A percentile compares a stretch with the other conserved stretches of the same genome.
Evolutionary conservation across 192 early-diverging fungal genomes (phyloP).

Genomic region (Lobosporangium transversale): DNA sequence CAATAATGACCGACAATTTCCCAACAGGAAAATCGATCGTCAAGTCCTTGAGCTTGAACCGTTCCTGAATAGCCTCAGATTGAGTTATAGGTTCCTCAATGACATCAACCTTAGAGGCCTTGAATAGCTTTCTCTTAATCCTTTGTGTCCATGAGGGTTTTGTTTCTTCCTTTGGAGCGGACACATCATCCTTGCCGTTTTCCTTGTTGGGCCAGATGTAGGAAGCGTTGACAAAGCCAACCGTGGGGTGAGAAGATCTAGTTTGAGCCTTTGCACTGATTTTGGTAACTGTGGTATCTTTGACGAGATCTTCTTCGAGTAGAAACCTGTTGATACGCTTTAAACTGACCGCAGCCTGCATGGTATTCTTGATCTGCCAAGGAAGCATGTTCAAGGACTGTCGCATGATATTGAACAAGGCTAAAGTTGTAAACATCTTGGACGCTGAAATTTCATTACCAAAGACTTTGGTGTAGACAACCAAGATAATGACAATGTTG

Average conservation of each 20-base stretch:
- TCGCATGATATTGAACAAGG: slow-evolving; percentile 79
- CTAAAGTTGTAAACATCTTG: slow-evolving; percentile 73
- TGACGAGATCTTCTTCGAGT: slow-evolving; percentile 80
- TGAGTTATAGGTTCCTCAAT: slow-evolving; percentile 20
- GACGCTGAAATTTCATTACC: slow-evolving; percentile 69
- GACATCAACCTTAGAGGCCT: slow-evolving; percentile 2
- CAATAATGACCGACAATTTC: slow-evolving; percentile 81
- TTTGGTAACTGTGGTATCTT: slow-evolving; percentile 38
- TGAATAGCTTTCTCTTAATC: slow-evolving; percentile 30
- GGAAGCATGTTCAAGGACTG: slow-evolving; percentile 71
- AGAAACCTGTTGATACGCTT: slow-evolving; percentile 80
- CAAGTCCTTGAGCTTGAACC: slow-evolving; percentile 71
- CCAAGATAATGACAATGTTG: slow-evolving; percentile 69
- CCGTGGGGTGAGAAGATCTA: slow-evolving; percentile 60
- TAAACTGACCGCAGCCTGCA: slow-evolving; percentile 72
- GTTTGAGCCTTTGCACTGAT: slow-evolving; percentile 57
- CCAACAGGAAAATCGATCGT: slow-evolving; percentile 73
- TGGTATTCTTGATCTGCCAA: slow-evolving; percentile 63
- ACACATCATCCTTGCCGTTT: neutral
- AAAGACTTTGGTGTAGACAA: slow-evolving; percentile 67
- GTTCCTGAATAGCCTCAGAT: slow-evolving; percentile 13
- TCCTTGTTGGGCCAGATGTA: slow-evolving; percentile 51
- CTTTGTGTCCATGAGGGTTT: slow-evolving; percentile 20
- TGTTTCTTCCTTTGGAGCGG: slow-evolving; percentile 11
- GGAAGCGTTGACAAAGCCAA: slow-evolving; percentile 38